Base-by-base conservation (phyloP, 2,329 filamentous ascomycete genomes). In the Alternaria postmessia region DNA sequence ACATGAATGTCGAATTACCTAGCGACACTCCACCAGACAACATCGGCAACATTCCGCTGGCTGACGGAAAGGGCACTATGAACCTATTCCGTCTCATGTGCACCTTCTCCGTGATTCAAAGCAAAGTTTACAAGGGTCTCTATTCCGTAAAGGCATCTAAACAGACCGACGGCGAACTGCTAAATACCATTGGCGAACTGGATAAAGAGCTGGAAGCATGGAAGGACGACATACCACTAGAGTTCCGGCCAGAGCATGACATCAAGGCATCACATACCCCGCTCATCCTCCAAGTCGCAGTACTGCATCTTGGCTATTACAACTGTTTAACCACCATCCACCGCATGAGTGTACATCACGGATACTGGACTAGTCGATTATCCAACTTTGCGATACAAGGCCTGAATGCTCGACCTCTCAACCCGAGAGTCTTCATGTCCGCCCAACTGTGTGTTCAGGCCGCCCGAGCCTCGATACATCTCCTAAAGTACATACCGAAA, bases 291-390 rank as follows among this genome's bases (percentile, higher is more conserved):
- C 94, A 98, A 67, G 88, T 99, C 53, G 94, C 97, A 62, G 92
- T 97, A 76, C 82, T 99, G 59, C 95, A 99, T 78, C 96, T 99
- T 72, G 90, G 93, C 1, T 99, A 99, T 79, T 98, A 98, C 82
- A 99, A 99, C 77, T 97, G 94, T 71, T 81, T 99, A 52, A 97
- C 94, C 1, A 99, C 95, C 0, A 97, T 99, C 65, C 95, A 99
- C 77, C 92, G 95, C 52, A 99, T 98, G 95, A 96, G 93, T 42
- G 91, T 98, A 30, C 95, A 98, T 71, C 94, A 97, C 75, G 95
- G 95, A 14, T 97, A 97, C 80, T 99, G 95, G 95, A 98, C 94
- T 1, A 97, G 92, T 73, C 88, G 95, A 38, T 81, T 99, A 41
- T 96, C 94, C 38, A 94, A 98, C 72, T 98, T 93, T 74, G 95